phyloP scores from a whole-genome alignment of 371 early-diverging fungal species.

The Thermomucor indicae-seudaticae region DNA sequence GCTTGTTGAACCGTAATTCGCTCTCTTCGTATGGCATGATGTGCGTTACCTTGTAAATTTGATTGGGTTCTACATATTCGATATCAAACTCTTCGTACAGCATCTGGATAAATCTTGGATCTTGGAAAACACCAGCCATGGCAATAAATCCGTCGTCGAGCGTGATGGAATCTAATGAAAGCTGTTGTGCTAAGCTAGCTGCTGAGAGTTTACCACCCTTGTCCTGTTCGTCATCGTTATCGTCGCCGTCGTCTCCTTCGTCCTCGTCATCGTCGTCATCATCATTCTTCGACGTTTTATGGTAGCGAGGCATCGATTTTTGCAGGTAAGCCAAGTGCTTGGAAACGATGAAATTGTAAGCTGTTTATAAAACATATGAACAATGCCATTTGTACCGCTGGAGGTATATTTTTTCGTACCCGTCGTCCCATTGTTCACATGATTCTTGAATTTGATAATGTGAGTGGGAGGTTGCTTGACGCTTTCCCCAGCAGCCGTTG shows the following conservation, averaged over 20 bases:
- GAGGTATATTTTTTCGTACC: constrained; percentile 1
- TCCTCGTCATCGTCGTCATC: constrained; percentile 3
- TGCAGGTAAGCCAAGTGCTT: constrained; percentile 5
- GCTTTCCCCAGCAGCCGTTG: neutral
- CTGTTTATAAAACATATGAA: neutral
- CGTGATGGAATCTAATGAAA: constrained; percentile 10
- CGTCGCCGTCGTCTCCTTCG: neutral
- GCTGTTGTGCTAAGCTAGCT: constrained; percentile 5
- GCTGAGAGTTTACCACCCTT: neutral
- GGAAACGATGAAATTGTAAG: constrained; percentile 3
- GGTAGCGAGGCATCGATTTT: neutral
- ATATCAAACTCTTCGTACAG: constrained; percentile 5
- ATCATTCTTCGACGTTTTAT: neutral
- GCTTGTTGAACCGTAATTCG: neutral
- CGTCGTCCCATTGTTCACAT: neutral
- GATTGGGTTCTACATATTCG: constrained; percentile 18
- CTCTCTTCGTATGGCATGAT: constrained; percentile 5
- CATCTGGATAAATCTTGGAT: constrained; percentile 9
- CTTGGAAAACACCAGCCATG: constrained; percentile 10
- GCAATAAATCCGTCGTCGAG: constrained; percentile 7
- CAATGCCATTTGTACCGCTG: neutral
- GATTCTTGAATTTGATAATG: constrained; percentile 17
- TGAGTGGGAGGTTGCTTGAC: constrained; percentile 5
- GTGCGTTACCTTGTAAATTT: constrained; percentile 9
- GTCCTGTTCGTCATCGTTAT: neutral